Evolutionary conservation across 805 yeast genomes (phyloP), one percentile per base, ranked within the genome.

Genomic region (Cyberlindnera galapagoensis): DNA sequence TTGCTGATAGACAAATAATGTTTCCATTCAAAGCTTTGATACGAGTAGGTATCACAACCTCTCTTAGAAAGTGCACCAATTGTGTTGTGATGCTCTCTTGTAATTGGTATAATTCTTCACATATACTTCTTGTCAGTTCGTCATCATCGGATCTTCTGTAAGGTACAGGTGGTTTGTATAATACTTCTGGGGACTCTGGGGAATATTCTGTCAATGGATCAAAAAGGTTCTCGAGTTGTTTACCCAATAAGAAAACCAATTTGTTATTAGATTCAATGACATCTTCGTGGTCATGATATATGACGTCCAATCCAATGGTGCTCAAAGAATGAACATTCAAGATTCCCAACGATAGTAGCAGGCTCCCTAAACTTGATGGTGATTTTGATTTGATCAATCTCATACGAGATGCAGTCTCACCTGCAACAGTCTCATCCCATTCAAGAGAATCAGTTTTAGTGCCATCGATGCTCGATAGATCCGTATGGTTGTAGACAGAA

Each of bases 201-300:
- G 94, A 83, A 53, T 90, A 90, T 56, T 88, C 97, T 5, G 84
- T 69, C 34, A 87, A 59, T 1, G 97, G 95, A 49, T 90, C 94
- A 56, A 90, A 90, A 23, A 90, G 58, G 45, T 81, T 90, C 42
- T 88, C 96, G 25, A 85, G 59, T 54, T 88, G 97, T 25, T 78
- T 79, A 1, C 97, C 97, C 6, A 90, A 58, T 21, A 80, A 54
- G 39, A 69, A 80, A 0, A 87, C 96, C 14, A 90, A 54, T 36
- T 67, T 74, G 49, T 88, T 87, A 55, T 88, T 90, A 11, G 69
- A 62, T 28, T 81, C 84, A 16, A 74, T 67, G 3, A 69, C 64
- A 3, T 46, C 51, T 31, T 65, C 69, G 9, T 65, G 54, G 39
- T 74, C 70, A 35, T 71, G 72, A 52, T 88, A 88, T 1, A 88